Percentiles rank a stretch among this genome's conserved stretches.
These are phyloP conservation scores for Podaxis carcinomalis DNA, from an alignment of 768 basidiomycete genomes.

Conservation along the genomic window DNA sequence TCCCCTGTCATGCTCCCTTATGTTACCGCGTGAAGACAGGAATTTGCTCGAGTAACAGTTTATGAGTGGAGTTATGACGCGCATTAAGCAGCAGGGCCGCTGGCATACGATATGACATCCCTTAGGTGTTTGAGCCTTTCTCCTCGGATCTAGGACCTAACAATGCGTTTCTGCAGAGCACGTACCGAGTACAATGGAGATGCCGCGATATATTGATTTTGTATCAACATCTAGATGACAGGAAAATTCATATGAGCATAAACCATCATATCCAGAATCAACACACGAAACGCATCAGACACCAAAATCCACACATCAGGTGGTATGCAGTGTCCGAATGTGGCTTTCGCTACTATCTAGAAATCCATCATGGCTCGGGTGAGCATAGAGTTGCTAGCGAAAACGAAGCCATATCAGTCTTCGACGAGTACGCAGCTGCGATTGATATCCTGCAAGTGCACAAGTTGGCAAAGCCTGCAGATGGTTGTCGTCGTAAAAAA, in stretches of 20 bases:
- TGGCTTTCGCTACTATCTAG: conserved; percentile 76
- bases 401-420: conserved; percentile 60
- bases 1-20: no score
- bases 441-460: background rate
- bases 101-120: no score
- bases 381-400: conserved; percentile 73
- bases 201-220: no score
- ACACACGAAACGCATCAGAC: background rate
- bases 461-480: background rate
- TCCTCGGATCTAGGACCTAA: no score
- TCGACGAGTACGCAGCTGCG: conserved; percentile 29
- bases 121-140: no score
- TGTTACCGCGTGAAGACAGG: no score
- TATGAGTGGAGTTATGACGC: no score
- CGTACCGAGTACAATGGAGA: no score
- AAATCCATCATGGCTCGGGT: conserved; percentile 54
- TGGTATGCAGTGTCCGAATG: conserved; percentile 20
- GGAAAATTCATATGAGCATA: background rate
- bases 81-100: no score
- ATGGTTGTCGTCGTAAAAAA: conserved; percentile 4
- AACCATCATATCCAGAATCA: background rate
- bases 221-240: background rate
- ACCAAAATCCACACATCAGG: background rate
- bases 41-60: no score
- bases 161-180: no score